Percentiles rank a stretch among this genome's conserved stretches.
These are phyloP conservation scores for Ophiostoma sp. DNA, from an alignment of 2,329 filamentous ascomycete species.

Conservation along the genomic window DNA sequence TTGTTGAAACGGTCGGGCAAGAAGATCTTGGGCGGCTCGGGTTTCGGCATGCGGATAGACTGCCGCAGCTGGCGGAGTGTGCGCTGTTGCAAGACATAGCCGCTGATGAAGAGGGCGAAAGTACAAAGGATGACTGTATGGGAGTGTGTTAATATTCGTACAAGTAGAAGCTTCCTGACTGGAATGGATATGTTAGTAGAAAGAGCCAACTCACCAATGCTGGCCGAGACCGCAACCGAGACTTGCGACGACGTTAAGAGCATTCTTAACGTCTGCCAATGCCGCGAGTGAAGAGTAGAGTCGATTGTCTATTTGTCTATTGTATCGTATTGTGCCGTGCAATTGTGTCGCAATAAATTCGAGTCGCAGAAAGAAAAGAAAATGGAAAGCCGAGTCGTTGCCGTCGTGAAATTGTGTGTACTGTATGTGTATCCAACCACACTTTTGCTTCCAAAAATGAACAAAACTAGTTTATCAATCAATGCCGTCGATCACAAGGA, in stretches of 20 bases:
- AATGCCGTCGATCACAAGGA: constrained; percentile 8
- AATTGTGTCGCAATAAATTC: neutral
- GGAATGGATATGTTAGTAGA: neutral
- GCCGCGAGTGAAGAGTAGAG: neutral
- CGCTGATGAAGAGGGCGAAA: constrained; percentile 78
- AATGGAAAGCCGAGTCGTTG: neutral
- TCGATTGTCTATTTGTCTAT: neutral
- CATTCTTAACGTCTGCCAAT: constrained; percentile 38
- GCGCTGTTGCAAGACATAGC: constrained; percentile 84
- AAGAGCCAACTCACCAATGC: constrained; percentile 54
- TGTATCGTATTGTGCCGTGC: neutral
- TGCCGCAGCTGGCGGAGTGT: constrained; percentile 75
- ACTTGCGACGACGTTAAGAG: constrained; percentile 71
- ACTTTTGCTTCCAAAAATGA: neutral
- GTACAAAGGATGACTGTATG: constrained; percentile 72
- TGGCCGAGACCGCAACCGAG: constrained; percentile 64
- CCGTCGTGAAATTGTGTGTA: neutral
- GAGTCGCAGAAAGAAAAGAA: neutral
- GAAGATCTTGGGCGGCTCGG: constrained; percentile 50
- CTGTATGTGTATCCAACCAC: neutral
- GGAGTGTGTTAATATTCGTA: neutral
- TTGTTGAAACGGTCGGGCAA: constrained; percentile 53
- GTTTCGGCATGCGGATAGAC: constrained; percentile 61
- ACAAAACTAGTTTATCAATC: neutral
- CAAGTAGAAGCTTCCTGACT: neutral